Evolutionary conservation across 805 yeast species (phyloP).

Genomic region (Candida germanica): DNA sequence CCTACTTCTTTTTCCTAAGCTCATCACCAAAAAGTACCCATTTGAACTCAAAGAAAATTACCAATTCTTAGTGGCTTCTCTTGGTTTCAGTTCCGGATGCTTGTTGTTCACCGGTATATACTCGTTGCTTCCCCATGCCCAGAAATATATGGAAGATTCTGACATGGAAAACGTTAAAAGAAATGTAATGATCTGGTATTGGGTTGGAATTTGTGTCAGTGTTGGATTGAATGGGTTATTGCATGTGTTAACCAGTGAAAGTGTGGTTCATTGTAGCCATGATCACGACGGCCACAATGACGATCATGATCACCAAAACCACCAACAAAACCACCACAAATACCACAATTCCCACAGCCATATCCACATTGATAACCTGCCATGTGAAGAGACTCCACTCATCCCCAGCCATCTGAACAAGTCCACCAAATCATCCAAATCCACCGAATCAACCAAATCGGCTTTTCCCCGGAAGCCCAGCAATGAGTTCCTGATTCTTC

Average conservation of each 20-base stretch:
- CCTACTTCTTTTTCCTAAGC: conserved; percentile 37
- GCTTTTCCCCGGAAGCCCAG: too few relatives aligned
- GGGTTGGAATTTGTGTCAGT: conserved; percentile 62
- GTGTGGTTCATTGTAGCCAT: conserved; percentile 84
- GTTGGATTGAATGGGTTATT: conserved; percentile 58
- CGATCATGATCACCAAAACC: neutral
- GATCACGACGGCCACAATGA: conserved; percentile 12
- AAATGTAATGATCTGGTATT: conserved; percentile 43
- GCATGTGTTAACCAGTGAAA: conserved; percentile 74
- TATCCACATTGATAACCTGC: conserved; percentile 1
- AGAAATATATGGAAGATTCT: conserved; percentile 40
- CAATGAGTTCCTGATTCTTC: neutral
- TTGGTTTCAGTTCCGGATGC: conserved; percentile 80
- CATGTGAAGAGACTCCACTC: neutral
- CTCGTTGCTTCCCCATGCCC: conserved; percentile 70
- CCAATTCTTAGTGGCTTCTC: conserved; percentile 65
- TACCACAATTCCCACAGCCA: conserved; percentile 6
- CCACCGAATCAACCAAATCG: neutral
- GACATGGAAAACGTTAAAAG: conserved; percentile 22
- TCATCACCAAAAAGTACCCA: conserved; percentile 34
- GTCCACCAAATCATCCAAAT: neutral
- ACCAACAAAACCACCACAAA: conserved; percentile 14
- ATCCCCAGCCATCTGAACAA: neutral
- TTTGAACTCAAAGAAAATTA: conserved; percentile 60
- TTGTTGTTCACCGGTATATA: conserved; percentile 74